phyloP scores from a whole-genome alignment of 2,329 filamentous ascomycete genomes.

The Penicillium sp. region DNA sequence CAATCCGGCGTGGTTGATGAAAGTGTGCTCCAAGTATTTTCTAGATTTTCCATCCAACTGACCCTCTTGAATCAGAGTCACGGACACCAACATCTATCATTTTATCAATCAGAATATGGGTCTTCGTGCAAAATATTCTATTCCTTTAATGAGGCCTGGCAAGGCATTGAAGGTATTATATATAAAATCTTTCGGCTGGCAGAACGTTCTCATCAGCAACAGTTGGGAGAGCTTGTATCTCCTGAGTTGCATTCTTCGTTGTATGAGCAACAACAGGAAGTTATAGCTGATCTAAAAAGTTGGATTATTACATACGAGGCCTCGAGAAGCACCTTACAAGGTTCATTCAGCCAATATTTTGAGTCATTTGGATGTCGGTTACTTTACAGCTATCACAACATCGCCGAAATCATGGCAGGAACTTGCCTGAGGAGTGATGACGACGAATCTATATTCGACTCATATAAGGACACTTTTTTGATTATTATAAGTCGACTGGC shows the following conservation, averaged over 20 bases:
- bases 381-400: background rate
- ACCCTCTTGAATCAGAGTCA: background rate
- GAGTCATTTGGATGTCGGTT: background rate
- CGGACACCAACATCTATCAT: background rate
- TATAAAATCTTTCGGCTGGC: background rate
- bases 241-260: background rate
- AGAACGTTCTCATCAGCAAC: background rate
- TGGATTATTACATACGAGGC: background rate
- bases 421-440: background rate
- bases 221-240: background rate
- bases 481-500: background rate
- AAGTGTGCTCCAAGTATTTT: background rate
- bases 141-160: slow-evolving; percentile 3
- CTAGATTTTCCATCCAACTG: background rate
- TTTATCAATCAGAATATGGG: background rate
- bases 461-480: background rate
- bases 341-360: background rate
- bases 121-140: background rate
- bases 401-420: slow-evolving; percentile 1
- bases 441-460: slow-evolving; percentile 1
- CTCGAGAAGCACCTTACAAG: background rate
- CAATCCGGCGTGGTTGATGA: background rate
- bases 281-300: background rate
- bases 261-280: background rate
- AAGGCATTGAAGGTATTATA: background rate